phyloP scores from a whole-genome alignment of 73 alveolate genomes.

The Paramecium bursaria region DNA sequence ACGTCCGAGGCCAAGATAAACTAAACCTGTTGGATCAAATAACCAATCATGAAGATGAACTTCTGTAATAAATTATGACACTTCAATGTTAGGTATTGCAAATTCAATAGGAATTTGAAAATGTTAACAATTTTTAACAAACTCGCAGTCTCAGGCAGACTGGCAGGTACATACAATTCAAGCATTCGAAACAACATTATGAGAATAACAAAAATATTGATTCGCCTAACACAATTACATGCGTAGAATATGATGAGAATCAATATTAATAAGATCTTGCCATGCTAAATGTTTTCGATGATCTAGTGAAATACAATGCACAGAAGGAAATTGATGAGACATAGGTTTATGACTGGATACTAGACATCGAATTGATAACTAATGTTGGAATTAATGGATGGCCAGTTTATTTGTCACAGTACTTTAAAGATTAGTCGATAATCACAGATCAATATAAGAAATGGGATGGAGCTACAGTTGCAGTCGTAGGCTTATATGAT shows the following conservation, averaged over 20 bases:
- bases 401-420: conserved; percentile 26
- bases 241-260: conserved; percentile 33
- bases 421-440: too few relatives aligned
- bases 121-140: neutral
- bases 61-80: neutral
- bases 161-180: conserved; percentile 27
- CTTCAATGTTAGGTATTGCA: neutral
- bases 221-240: neutral
- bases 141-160: conserved; percentile 16
- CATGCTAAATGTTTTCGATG: conserved; percentile 33
- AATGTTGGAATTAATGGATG: conserved; percentile 52
- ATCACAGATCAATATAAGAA: too few relatives aligned
- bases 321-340: conserved; percentile 32
- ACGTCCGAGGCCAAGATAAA: conserved; percentile 19
- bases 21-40: neutral
- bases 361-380: conserved; percentile 60
- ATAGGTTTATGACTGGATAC: conserved; percentile 68
- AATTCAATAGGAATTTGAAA: neutral
- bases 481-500: conserved; percentile 66
- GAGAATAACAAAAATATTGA: neutral
- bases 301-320: conserved; percentile 8
- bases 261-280: too few relatives aligned
- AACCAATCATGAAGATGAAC: neutral
- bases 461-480: conserved; percentile 62
- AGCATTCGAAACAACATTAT: neutral